phyloP scores from a whole-genome alignment of 2,329 filamentous ascomycete genomes.

The Amphichorda felina region DNA sequence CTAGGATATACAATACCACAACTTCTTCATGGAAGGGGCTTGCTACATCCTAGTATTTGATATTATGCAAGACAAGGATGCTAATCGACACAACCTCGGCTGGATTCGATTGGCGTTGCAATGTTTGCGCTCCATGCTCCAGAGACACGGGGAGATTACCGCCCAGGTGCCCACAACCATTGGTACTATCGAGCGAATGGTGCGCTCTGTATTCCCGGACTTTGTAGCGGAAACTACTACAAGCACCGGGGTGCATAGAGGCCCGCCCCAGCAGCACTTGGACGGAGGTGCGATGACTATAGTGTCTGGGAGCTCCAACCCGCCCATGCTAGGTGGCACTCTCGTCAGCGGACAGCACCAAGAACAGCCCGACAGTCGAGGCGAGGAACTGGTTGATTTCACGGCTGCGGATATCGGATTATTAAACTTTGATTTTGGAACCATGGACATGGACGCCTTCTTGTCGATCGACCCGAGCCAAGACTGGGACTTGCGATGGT shows the following conservation, averaged over 20 bases:
- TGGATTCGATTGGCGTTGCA: constrained; percentile 26
- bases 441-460: constrained; percentile 19
- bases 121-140: constrained; percentile 21
- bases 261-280: too few relatives aligned
- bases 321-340: too few relatives aligned
- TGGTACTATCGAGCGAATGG: constrained; percentile 15
- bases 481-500: background rate
- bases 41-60: constrained; percentile 28
- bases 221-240: constrained; percentile 6
- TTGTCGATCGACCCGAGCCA: constrained; percentile 16
- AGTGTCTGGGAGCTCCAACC: too few relatives aligned
- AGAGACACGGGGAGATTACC: constrained; percentile 4
- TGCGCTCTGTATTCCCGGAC: constrained; percentile 13
- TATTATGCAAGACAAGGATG: constrained; percentile 23
- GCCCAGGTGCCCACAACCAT: constrained; percentile 12
- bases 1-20: constrained; percentile 30
- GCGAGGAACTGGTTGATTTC: constrained; percentile 9
- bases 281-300: too few relatives aligned
- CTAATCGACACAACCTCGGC: constrained; percentile 23
- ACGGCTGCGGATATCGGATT: constrained; percentile 15
- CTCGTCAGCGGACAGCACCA: background rate
- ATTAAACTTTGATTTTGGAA: constrained; percentile 17
- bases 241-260: background rate
- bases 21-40: constrained; percentile 28
- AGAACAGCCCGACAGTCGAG: background rate